Conservation (phyloP, 352 stramenopile species). For the Phytophthora pinifolia region DNA sequence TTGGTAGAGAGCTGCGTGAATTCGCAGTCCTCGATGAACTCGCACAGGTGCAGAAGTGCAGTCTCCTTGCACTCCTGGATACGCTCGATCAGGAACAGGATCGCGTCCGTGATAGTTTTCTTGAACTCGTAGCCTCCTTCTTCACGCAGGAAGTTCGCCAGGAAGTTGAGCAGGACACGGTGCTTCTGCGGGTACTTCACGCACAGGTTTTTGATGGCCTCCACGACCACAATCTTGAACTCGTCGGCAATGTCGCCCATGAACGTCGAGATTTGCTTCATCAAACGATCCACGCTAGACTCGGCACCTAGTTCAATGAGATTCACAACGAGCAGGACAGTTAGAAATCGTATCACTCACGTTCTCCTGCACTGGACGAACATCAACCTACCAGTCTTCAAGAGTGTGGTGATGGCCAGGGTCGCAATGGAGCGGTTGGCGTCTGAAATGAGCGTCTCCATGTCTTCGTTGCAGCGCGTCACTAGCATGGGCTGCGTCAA, state of each 20-base stretch:
- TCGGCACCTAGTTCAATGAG: slow-evolving; percentile 72
- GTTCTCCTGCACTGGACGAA: neutral
- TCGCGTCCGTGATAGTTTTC: slow-evolving; percentile 97
- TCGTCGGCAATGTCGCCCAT: slow-evolving; percentile 99
- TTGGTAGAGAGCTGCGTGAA: slow-evolving; percentile 90
- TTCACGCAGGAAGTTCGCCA: slow-evolving; percentile 97
- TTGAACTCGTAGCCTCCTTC: slow-evolving; percentile 99
- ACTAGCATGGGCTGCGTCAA: slow-evolving; percentile 94
- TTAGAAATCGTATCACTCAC: slow-evolving; percentile 4
- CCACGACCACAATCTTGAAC: slow-evolving; percentile 99
- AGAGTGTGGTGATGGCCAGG: slow-evolving; percentile 98
- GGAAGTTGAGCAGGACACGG: slow-evolving; percentile 96
- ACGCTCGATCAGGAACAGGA: slow-evolving; percentile 95
- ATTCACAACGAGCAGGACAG: neutral
- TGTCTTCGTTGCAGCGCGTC: slow-evolving; percentile 98
- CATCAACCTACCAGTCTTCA: slow-evolving; percentile 93
- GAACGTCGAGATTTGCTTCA: slow-evolving; percentile 98
- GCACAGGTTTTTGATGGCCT: slow-evolving; percentile 96
- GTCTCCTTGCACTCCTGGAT: slow-evolving; percentile 98
- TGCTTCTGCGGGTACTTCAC: slow-evolving; percentile 99
- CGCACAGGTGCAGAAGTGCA: slow-evolving; percentile 97
- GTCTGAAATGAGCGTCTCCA: slow-evolving; percentile 97
- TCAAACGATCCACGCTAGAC: slow-evolving; percentile 95
- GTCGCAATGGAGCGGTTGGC: slow-evolving; percentile 98
- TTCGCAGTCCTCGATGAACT: slow-evolving; percentile 99